Evolutionary conservation across 2,329 filamentous ascomycete genomes (phyloP), one percentile per base, ranked within the genome.

Genomic region (Graphiopsis chlorocephala): DNA sequence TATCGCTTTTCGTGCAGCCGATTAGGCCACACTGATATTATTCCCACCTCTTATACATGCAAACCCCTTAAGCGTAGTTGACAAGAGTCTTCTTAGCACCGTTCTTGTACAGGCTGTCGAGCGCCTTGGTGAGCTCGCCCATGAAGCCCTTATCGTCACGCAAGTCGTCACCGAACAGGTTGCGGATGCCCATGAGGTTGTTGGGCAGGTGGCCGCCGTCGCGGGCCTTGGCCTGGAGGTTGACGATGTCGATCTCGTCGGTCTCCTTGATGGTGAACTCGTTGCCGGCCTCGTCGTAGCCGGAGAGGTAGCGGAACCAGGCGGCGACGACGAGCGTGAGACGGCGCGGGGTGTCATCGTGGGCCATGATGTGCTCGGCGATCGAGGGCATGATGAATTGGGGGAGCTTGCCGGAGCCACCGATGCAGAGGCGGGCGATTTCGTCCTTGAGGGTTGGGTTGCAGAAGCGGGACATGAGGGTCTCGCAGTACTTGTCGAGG

Each of bases 371-470:
- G 52, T 67, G 72, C 76, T 81, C 79, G 65, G 79, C 79, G 65
- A 81, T 77, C 31, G 79, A 80, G 11, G 79, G 79, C 79, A 81
- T 81, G 77, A 81, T 80, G 76, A 81, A 81, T 74, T 81, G 82
- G 0, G 83, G 83, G 45, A 85, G 80, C 79, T 85, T 85, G 76
- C 83, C 83, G 6, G 82, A 84, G 25, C 78, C 82, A 72, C 81
- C 81, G 25, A 85, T 79, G 65, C 80, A 81, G 66, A 85, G 75
- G 42, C 83, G 83, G 45, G 81, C 80, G 63, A 85, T 77, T 75
- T 84, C 82, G 66, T 85, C 83, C 81, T 80, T 83, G 70, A 85
- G 84, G 62, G 82, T 84, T 0, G 83, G 82, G 80, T 85, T 85
- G 71, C 81, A 80, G 77, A 85, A 85, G 42, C 83, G 83, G 73